These are phyloP conservation scores for Cladosporium sp. DNA, from an alignment of 2,329 filamentous ascomycete species.

Conservation along the genomic window DNA sequence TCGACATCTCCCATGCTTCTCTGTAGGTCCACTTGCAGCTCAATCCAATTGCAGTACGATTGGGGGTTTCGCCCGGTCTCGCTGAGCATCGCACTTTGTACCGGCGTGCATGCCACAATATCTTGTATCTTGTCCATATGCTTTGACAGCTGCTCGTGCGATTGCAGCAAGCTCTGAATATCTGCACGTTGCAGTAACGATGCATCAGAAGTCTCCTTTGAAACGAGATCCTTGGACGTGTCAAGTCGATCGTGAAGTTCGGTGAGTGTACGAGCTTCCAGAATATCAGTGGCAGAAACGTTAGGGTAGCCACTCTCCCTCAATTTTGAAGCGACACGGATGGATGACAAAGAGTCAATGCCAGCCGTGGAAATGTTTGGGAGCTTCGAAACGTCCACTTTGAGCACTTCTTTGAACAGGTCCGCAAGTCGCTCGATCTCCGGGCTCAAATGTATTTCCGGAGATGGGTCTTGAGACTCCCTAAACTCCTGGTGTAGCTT, in stretches of 20 bases:
- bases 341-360: conserved; percentile 63
- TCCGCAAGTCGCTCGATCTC: conserved; percentile 12
- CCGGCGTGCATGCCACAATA: conserved; percentile 60
- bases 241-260: neutral
- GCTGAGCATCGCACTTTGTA: conserved; percentile 76
- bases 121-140: conserved; percentile 28
- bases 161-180: neutral
- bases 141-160: neutral
- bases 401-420: conserved; percentile 21
- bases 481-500: conserved; percentile 45
- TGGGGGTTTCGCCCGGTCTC: conserved; percentile 60
- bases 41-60: conserved; percentile 75
- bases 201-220: neutral
- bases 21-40: conserved; percentile 52
- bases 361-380: conserved; percentile 41
- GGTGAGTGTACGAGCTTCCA: conserved; percentile 51
- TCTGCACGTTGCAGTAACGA: neutral
- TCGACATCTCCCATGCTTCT: conserved; percentile 14
- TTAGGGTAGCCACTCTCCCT: conserved; percentile 50
- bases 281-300: conserved; percentile 57
- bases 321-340: conserved; percentile 61
- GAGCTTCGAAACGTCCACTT: neutral
- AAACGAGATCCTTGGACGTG: neutral
- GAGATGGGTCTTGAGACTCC: conserved; percentile 1
- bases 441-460: conserved; percentile 25